These are phyloP conservation scores for Fomes fomentarius DNA, from an alignment of 1,284 basidiomycete species.

Conservation along the genomic window DNA sequence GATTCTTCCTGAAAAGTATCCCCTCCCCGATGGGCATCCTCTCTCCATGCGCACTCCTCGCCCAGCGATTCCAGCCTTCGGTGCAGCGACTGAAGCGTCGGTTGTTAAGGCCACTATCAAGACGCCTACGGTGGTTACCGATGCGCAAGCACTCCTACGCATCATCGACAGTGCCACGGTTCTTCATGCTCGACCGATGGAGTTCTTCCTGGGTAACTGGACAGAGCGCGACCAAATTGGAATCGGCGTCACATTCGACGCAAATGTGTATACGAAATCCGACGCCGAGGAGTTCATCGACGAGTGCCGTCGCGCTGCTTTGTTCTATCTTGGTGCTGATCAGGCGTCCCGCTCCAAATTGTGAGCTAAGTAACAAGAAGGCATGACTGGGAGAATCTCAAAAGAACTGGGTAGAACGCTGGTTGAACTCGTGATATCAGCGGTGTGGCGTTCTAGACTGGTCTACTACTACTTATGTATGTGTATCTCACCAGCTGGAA, in stretches of 20 bases:
- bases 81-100: neutral
- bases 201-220: constrained; percentile 25
- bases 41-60: constrained; percentile 7
- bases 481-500: too few species aligned
- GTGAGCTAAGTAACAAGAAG: too few species aligned
- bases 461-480: too few species aligned
- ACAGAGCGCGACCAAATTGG: constrained; percentile 16
- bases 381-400: too few species aligned
- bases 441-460: too few species aligned
- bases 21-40: constrained; percentile 15
- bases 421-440: too few species aligned
- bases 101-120: neutral
- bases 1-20: constrained; percentile 18
- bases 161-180: constrained; percentile 14
- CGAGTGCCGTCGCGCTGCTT: constrained; percentile 22
- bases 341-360: neutral
- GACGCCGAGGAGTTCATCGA: constrained; percentile 26
- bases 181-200: constrained; percentile 26
- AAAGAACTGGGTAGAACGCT: too few species aligned
- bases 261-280: constrained; percentile 21
- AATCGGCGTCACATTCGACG: constrained; percentile 24
- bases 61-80: neutral
- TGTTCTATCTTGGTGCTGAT: constrained; percentile 18
- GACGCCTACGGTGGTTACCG: neutral
- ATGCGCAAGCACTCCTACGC: constrained; percentile 3